A percentile compares a stretch with the other conserved stretches of the same genome.
phyloP scores from a whole-genome alignment of 139 green algal genomes.

The Micractinium conductrix region DNA sequence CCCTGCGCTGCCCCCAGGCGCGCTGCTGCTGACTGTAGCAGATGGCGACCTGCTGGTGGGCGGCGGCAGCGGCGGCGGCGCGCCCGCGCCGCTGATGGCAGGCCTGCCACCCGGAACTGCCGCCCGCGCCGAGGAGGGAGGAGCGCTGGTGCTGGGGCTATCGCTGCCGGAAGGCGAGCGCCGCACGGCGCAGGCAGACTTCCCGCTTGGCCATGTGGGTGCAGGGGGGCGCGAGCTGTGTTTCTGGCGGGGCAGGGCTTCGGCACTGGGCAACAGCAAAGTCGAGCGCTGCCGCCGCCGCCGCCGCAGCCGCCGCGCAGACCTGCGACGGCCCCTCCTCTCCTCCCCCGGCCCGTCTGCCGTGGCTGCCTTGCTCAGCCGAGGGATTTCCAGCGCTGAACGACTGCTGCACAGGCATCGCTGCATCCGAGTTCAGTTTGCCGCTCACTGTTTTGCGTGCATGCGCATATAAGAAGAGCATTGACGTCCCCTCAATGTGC shows the following conservation, averaged over 20 bases:
- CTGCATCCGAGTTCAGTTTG: too few species aligned
- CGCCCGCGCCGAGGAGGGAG: neutral
- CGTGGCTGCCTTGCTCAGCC: neutral
- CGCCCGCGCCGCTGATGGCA: neutral
- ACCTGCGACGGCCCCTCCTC: too few species aligned
- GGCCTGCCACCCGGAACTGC: neutral
- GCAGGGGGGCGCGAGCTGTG: too few species aligned
- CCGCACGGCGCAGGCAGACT: neutral
- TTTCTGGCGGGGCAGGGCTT: too few species aligned
- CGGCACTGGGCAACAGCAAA: too few species aligned
- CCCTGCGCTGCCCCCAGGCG: too few species aligned
- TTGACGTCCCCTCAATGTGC: neutral
- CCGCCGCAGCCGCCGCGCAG: too few species aligned
- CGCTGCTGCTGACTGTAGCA: neutral
- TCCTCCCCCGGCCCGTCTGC: neutral
- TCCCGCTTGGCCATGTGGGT: constrained; percentile 1
- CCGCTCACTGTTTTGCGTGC: too few species aligned
- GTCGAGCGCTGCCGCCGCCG: too few species aligned
- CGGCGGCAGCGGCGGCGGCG: neutral
- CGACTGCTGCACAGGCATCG: too few species aligned
- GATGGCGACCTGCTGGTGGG: neutral
- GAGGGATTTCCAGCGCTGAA: too few species aligned
- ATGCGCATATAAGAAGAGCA: too few species aligned
- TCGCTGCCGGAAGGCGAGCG: neutral
- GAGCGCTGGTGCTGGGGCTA: neutral